Base-by-base conservation (phyloP, 345 rosid species). In the Zanthoxylum bungeanum region DNA sequence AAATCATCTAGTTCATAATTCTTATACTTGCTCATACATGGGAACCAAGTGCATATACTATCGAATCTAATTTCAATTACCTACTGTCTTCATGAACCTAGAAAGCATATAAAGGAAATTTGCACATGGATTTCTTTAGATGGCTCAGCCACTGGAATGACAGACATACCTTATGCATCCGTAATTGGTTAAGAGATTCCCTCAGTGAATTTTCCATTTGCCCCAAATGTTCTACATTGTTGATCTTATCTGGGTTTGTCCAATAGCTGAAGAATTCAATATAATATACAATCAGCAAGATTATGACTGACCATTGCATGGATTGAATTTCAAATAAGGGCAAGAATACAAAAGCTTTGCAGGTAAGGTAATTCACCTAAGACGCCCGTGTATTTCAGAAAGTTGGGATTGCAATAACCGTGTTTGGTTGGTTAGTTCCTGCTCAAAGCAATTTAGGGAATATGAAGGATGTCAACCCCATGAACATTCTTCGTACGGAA, bases 171-270 rank as follows among this genome's bases (percentile, higher is more conserved):
- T 85, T 88, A 64, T 85, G 85, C 42, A 75, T 76, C 65, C 69
- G 87, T 67, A 90, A 73, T 51, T 72, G 87, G 28, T 81, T 82
- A 75, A 90, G 87, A 2, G 87, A 84, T 60, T 88, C 89, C 66
- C 82, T 78, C 72, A 88, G 78, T 21, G 88, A 80, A 70, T 78
- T 82, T 68, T 90, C 91, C 61, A 88, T 73, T 73, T 88, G 93
- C 62, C 83, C 86, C 76, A 88, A 73, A 72, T 79, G 85, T 60
- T 90, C 91, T 37, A 88, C 34, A 52, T 67, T 88, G 79, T 77
- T 84, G 73, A 85, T 81, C 85, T 86, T 85, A 66, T 88, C 85
- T 1, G 76, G 78, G 60, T 86, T 82, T 25, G 82, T 81, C 96
- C 96, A 90, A 71, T 75, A 85, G 75, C 96, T 90, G 75, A 71